These are phyloP conservation scores for Pythium dissimile DNA, from an alignment of 352 stramenopile genomes.

Conservation along the genomic window DNA sequence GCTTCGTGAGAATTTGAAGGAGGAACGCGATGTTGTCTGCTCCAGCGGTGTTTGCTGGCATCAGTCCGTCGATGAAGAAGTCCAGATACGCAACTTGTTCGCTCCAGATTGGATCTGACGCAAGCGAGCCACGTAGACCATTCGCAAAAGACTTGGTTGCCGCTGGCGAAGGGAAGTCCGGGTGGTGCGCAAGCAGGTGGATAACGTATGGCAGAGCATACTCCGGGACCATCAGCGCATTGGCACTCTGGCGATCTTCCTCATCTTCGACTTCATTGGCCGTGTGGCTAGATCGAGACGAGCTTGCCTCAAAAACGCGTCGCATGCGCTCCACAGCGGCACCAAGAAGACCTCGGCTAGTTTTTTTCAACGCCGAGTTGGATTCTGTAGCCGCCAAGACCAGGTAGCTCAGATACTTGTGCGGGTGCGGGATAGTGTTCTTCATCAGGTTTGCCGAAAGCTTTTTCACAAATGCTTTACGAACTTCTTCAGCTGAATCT, in stretches of 20 bases:
- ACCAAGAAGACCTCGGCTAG: conserved; percentile 39
- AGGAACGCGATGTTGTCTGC: conserved; percentile 86
- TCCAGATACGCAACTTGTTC: conserved; percentile 50
- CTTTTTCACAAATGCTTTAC: conserved; percentile 67
- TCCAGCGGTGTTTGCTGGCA: conserved; percentile 44
- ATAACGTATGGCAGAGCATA: conserved; percentile 80
- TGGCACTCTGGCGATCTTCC: conserved; percentile 22
- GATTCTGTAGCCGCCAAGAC: conserved; percentile 59
- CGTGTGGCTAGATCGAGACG: conserved; percentile 14
- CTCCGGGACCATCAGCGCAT: conserved; percentile 77
- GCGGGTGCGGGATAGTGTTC: conserved; percentile 45
- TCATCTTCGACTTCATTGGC: conserved; percentile 20
- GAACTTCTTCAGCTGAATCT: conserved; percentile 73
- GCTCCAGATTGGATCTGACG: conserved; percentile 39
- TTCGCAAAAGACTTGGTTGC: conserved; percentile 25
- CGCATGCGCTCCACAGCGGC: conserved; percentile 71
- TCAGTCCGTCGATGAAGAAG: conserved; percentile 74
- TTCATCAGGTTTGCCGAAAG: conserved; percentile 73
- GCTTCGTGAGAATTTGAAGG: conserved; percentile 74
- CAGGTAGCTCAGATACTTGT: conserved; percentile 84
- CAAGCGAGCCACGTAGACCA: conserved; percentile 30
- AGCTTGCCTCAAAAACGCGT: conserved; percentile 60
- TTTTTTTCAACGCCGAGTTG: conserved; percentile 52
- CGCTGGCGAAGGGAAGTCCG: conserved; percentile 46
- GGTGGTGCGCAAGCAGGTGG: conserved; percentile 78